Evolutionary conservation across 2,329 filamentous ascomycete genomes (phyloP), one percentile per base, ranked within the genome.

Genomic region (Mycocentrospora acerina): DNA sequence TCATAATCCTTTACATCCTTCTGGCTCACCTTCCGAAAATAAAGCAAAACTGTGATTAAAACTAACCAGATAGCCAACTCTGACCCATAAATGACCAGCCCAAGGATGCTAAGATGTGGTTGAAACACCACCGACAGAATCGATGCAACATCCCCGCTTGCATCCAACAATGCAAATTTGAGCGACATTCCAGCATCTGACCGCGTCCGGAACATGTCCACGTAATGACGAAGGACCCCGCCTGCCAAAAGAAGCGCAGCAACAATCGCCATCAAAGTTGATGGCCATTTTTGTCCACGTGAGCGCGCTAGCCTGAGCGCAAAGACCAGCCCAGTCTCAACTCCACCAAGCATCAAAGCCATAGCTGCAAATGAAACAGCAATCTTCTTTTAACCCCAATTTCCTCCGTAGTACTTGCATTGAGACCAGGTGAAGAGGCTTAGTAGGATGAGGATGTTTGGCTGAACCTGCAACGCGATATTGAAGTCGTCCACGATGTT

Each of bases 161-260:
- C 84, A 62, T 88, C 84, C 29, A 88, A 83, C 2, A 71, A 79
- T 0, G 86, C 82, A 48, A 88, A 88, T 2, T 85, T 68, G 60
- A 88, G 87, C 1, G 82, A 86, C 25, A 88, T 86, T 6, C 84
- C 83, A 10, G 82, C 73, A 2, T 86, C 83, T 0, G 82, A 85
- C 5, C 79, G 74, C 48, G 85, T 77, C 2, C 73, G 58, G 53
- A 79, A 86, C 14, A 88, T 86, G 46, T 88, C 83, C 71, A 77
- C 79, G 53, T 87, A 88, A 57, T 88, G 83, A 2, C 79, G 69
- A 6, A 86, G 64, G 0, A 88, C 85, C 0, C 85, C 85, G 1
- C 80, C 74, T 1, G 80, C 81, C 1, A 88, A 74, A 3, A 88
- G 70, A 1, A 72, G 60, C 0, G 83, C 82, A 0, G 83, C 82